Conservation (phyloP, 345 rosid species). For the Acer yangbiense region DNA sequence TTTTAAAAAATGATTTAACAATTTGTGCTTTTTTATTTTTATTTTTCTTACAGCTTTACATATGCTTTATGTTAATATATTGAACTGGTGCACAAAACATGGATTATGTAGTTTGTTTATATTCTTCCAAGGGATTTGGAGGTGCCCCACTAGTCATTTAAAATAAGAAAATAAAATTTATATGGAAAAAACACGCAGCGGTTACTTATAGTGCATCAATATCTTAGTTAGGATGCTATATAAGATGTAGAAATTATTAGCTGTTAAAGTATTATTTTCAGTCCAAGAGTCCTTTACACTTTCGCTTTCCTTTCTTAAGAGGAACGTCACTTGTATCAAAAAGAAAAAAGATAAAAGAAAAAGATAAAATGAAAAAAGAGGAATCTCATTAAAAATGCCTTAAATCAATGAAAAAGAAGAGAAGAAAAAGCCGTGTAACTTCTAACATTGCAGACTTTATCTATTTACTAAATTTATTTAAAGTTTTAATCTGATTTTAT, state of each 20-base stretch:
- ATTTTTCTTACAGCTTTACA: neutral
- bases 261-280: neutral
- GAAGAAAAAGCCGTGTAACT: neutral
- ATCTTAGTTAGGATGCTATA: neutral
- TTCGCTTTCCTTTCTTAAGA: neutral
- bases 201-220: neutral
- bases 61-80: neutral
- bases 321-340: too few species aligned
- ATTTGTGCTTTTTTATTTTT: neutral
- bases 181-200: neutral
- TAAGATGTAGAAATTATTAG: neutral
- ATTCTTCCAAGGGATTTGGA: too few species aligned
- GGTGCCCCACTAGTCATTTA: too few species aligned
- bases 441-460: neutral
- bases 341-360: too few species aligned
- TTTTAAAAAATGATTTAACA: neutral
- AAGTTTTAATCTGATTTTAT: conserved; percentile 10
- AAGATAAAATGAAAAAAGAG: neutral
- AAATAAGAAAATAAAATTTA: too few species aligned
- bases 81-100: too few species aligned
- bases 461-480: neutral
- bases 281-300: neutral
- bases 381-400: neutral
- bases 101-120: too few species aligned
- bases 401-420: neutral